phyloP scores from a whole-genome alignment of 768 basidiomycete species.

The Calocybe cyanea region DNA sequence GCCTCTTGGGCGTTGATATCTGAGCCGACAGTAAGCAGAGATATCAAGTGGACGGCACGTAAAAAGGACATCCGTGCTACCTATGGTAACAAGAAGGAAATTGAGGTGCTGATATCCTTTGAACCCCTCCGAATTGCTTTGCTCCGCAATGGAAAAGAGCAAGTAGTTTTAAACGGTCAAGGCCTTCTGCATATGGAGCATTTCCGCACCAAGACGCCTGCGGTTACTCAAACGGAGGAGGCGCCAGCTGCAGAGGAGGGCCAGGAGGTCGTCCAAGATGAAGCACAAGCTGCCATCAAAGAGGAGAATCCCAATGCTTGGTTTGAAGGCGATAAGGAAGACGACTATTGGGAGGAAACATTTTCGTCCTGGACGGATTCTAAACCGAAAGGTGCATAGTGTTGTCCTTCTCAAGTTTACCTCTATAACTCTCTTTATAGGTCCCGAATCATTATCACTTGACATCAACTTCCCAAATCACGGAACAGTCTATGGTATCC shows the following conservation, averaged over 20 bases:
- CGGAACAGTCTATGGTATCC: slow-evolving; percentile 90
- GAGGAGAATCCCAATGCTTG: slow-evolving; percentile 54
- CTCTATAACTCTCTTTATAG: slow-evolving; percentile 37
- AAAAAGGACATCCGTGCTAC: slow-evolving; percentile 60
- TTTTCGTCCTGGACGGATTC: slow-evolving; percentile 86
- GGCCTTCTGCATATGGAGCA: slow-evolving; percentile 98
- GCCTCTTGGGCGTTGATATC: slow-evolving; percentile 82
- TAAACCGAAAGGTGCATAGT: slow-evolving; percentile 83
- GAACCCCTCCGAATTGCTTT: slow-evolving; percentile 75
- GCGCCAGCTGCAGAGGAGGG: slow-evolving; percentile 37
- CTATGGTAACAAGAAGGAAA: slow-evolving; percentile 61
- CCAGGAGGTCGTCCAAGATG: slow-evolving; percentile 32
- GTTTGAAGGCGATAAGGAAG: slow-evolving; percentile 88
- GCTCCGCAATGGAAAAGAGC: slow-evolving; percentile 69
- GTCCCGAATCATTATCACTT: slow-evolving; percentile 89
- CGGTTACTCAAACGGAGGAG: slow-evolving; percentile 40
- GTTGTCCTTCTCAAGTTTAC: not conserved
- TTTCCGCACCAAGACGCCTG: slow-evolving; percentile 68
- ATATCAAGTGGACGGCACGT: slow-evolving; percentile 61
- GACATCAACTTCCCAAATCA: slow-evolving; percentile 94
- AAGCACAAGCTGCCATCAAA: slow-evolving; percentile 52
- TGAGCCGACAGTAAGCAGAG: slow-evolving; percentile 61
- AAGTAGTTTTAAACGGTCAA: slow-evolving; percentile 85
- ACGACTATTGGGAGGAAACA: slow-evolving; percentile 86
- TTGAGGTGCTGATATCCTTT: slow-evolving; percentile 68